These are phyloP conservation scores for Paraglomus brasilianum DNA, from an alignment of 192 early-diverging fungal species.

Conservation along the genomic window DNA sequence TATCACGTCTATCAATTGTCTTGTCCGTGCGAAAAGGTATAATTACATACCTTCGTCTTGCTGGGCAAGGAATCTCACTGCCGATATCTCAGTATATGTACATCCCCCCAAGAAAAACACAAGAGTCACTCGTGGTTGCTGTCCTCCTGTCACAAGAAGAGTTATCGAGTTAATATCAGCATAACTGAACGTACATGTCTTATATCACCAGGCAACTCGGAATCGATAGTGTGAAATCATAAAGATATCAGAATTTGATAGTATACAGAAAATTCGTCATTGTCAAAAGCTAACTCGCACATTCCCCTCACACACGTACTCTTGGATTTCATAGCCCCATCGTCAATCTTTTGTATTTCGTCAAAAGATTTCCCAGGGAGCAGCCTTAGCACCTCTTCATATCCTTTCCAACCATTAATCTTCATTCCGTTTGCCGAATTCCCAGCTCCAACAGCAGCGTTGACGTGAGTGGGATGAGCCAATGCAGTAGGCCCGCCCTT, in stretches of 20 bases:
- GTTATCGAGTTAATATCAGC: background rate
- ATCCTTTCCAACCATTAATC: conserved; percentile 77
- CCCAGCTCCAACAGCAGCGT: conserved; percentile 29
- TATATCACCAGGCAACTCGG: background rate
- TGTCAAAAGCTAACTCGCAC: too few species aligned
- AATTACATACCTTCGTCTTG: conserved; percentile 62
- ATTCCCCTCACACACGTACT: conserved; percentile 33
- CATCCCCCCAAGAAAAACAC: conserved; percentile 96
- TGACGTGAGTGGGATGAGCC: conserved; percentile 13
- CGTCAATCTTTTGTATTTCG: conserved; percentile 62
- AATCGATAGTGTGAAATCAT: background rate
- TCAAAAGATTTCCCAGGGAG: conserved; percentile 85
- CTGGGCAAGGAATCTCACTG: conserved; percentile 84
- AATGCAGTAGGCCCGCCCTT: conserved; percentile 32
- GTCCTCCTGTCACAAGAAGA: conserved; percentile 40
- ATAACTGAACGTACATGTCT: background rate
- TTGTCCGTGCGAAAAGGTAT: background rate
- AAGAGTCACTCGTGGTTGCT: conserved; percentile 68
- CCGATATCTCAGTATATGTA: conserved; percentile 89
- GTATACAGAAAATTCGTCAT: background rate
- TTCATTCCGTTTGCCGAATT: conserved; percentile 30
- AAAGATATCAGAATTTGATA: background rate
- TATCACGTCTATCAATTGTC: conserved; percentile 9
- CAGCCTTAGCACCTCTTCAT: conserved; percentile 79
- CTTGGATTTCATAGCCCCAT: conserved; percentile 42